A percentile compares a stretch with the other conserved stretches of the same genome.
Evolutionary conservation across 1,284 basidiomycete genomes (phyloP).

Genomic region (Flammula alnicola): DNA sequence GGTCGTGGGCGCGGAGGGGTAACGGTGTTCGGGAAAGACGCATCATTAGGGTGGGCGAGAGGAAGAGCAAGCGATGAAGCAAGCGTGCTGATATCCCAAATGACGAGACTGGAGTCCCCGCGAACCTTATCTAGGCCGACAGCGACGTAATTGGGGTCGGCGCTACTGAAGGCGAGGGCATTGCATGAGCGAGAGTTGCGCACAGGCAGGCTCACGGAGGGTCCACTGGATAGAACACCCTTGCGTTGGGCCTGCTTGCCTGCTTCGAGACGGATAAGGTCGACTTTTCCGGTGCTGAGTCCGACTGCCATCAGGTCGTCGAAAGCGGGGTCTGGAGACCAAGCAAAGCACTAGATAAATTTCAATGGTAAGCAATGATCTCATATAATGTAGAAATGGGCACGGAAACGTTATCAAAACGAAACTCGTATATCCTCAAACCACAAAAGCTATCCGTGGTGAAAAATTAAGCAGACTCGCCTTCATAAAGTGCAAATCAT

Average conservation of each 20-base stretch:
- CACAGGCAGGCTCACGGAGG: conserved; percentile 59
- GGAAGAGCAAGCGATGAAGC: conserved; percentile 42
- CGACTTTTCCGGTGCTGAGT: conserved; percentile 68
- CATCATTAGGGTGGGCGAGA: not conserved
- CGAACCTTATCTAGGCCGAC: conserved; percentile 80
- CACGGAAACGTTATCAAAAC: too few relatives aligned
- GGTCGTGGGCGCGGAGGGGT: conserved; percentile 33
- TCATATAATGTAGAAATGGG: too few relatives aligned
- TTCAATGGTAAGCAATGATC: too few relatives aligned
- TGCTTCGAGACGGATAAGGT: conserved; percentile 71
- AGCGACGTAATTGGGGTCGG: conserved; percentile 75
- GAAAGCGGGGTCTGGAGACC: conserved; percentile 43
- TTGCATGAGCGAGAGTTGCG: conserved; percentile 72
- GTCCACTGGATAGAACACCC: conserved; percentile 58
- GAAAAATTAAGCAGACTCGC: too few relatives aligned
- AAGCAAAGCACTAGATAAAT: conserved; percentile 29
- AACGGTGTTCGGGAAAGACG: conserved; percentile 7
- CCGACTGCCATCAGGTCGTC: conserved; percentile 82
- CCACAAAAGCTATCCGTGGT: too few relatives aligned
- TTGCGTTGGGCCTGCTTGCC: conserved; percentile 56
- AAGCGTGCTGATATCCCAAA: conserved; percentile 73
- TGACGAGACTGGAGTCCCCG: conserved; percentile 70
- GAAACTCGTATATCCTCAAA: too few relatives aligned
- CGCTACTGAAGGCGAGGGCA: conserved; percentile 67
- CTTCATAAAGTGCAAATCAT: conserved; percentile 76